phyloP scores from a whole-genome alignment of 2,329 filamentous ascomycete genomes.

The Davidsoniella australis region DNA sequence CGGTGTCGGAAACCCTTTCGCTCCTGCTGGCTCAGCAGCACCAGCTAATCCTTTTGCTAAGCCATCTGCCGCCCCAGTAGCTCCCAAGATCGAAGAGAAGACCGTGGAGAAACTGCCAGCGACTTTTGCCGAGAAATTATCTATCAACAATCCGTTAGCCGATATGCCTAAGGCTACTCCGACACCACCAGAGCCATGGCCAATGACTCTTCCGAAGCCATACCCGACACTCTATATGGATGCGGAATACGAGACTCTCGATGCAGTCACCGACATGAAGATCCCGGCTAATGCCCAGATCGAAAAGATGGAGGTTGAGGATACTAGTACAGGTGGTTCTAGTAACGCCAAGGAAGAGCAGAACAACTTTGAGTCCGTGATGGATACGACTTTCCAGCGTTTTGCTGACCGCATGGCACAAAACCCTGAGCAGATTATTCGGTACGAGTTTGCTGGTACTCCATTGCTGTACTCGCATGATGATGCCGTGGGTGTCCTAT shows the following conservation, averaged over 20 bases:
- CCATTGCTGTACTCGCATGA: constrained; percentile 67
- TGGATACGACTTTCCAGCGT: constrained; percentile 63
- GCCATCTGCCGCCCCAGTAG: constrained; percentile 16
- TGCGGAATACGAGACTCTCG: constrained; percentile 81
- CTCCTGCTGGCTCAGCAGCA: constrained; percentile 18
- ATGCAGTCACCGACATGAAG: constrained; percentile 33
- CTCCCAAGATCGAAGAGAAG: neutral
- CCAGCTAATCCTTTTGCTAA: constrained; percentile 44
- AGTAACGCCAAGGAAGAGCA: constrained; percentile 36
- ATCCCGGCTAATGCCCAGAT: constrained; percentile 33
- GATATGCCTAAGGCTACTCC: constrained; percentile 18
- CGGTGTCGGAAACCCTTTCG: constrained; percentile 37
- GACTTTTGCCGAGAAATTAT: constrained; percentile 59
- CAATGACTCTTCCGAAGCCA: constrained; percentile 44
- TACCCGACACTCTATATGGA: constrained; percentile 73
- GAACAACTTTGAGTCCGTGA: constrained; percentile 53
- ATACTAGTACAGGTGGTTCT: constrained; percentile 17
- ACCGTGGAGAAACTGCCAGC: constrained; percentile 29
- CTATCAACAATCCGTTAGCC: constrained; percentile 41
- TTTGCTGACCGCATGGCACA: constrained; percentile 64
- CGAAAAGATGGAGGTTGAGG: constrained; percentile 24
- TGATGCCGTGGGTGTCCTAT: constrained; percentile 53
- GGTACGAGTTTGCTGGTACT: constrained; percentile 58
- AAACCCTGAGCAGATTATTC: constrained; percentile 67
- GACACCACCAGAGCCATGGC: constrained; percentile 59